Percentiles rank a stretch among this genome's conserved stretches.
Evolutionary conservation across 306 rosid genomes (phyloP).

Genomic region (Vigna reflexopilosa): DNA sequence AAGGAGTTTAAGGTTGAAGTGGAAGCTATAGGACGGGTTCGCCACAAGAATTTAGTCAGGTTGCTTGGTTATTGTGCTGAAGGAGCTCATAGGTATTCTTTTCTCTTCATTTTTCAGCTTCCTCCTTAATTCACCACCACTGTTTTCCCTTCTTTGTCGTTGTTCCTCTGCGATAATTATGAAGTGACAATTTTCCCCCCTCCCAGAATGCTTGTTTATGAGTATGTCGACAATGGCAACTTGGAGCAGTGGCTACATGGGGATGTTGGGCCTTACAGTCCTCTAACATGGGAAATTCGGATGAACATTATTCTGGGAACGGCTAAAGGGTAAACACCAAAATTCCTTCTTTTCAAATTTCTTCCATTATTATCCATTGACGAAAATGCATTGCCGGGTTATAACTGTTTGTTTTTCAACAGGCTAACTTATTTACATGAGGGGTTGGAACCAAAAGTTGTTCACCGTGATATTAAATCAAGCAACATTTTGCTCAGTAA

Average conservation of each 20-base stretch:
- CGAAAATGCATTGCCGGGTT: background rate
- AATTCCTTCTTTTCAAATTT: background rate
- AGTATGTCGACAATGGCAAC: conserved; percentile 87
- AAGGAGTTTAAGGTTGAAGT: conserved; percentile 89
- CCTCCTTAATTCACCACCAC: background rate
- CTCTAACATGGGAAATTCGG: conserved; percentile 86
- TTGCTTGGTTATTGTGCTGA: conserved; percentile 93
- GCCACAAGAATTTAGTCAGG: conserved; percentile 87
- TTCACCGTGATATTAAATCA: conserved; percentile 90
- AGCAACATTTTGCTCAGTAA: conserved; percentile 88
- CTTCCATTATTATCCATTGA: background rate
- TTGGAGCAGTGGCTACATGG: conserved; percentile 94
- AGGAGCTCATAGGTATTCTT: conserved; percentile 83
- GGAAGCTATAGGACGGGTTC: conserved; percentile 94
- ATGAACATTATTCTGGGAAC: conserved; percentile 83
- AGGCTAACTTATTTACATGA: conserved; percentile 88
- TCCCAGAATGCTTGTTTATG: conserved; percentile 88
- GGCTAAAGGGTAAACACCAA: conserved; percentile 71
- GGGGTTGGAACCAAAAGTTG: conserved; percentile 94
- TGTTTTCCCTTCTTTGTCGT: background rate
- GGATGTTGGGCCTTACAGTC: conserved; percentile 82
- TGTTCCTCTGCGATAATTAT: background rate
- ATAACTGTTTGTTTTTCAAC: conserved; percentile 34
- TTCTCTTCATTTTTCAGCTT: conserved; percentile 3
- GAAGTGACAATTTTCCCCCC: background rate